Evolutionary conservation across 306 rosid genomes (phyloP), one percentile per base, ranked within the genome.

Genomic region (Corylus heterophylla): DNA sequence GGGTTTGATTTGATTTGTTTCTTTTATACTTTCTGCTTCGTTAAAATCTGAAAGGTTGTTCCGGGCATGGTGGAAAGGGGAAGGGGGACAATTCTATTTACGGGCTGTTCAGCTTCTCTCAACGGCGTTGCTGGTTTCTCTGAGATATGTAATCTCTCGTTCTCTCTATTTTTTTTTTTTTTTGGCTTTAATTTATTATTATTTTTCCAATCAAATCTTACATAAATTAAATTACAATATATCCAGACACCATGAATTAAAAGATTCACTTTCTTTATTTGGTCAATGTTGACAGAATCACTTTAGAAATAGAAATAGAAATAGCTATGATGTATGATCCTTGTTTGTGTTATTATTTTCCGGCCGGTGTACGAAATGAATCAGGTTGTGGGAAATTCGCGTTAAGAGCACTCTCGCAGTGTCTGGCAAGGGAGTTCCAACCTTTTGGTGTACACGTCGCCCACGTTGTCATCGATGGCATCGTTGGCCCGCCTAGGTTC

Each of bases 381-480:
- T 51, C 85, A 95, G 99, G 99, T 74, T 93, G 99, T 79, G 99
- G 99, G 71, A 95, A 95, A 83, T 95, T 95, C 71, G 99, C 99
- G 0, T 80, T 93, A 78, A 91, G 99, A 76, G 99, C 89, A 13
- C 84, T 95, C 2, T 89, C 99, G 22, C 99, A 91, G 71, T 95
- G 99, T 29, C 42, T 95, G 77, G 94, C 99, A 1, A 93, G 81
- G 79, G 99, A 95, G 88, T 92, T 93, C 75, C 99, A 95, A 51
- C 89, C 94, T 2, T 83, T 80, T 16, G 99, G 99, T 49, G 90
- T 95, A 81, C 99, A 95, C 89, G 85, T 95, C 27, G 98, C 98
- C 1, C 99, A 95, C 79, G 87, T 95, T n/a, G 89, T 95, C 80
- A 88, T 95, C n/a, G 92, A 90, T 45, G 99, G 98, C 11, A 37